These are phyloP conservation scores for Suillus placidus DNA, from an alignment of 768 basidiomycete genomes.

Conservation along the genomic window DNA sequence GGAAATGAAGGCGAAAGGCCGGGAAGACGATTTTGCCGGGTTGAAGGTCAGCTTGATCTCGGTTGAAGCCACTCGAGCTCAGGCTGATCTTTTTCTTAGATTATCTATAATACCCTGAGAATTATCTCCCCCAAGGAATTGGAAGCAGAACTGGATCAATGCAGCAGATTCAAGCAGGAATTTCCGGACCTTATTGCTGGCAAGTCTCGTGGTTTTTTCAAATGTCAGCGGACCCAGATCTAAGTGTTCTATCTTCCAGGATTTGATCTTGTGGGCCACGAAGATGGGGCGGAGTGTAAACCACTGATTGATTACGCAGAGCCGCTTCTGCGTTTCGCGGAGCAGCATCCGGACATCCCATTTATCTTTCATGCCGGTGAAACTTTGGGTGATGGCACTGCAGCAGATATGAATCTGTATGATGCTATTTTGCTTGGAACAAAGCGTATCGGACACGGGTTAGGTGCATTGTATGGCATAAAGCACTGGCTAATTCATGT, in stretches of 20 bases:
- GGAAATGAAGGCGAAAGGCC: slow-evolving; percentile 37
- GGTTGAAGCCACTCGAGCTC: background rate
- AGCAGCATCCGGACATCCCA: slow-evolving; percentile 43
- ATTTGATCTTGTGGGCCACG: slow-evolving; percentile 54
- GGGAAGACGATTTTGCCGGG: slow-evolving; percentile 45
- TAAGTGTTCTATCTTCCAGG: slow-evolving; percentile 25
- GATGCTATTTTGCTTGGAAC: slow-evolving; percentile 54
- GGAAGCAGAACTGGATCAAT: slow-evolving; percentile 46
- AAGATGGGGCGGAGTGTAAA: slow-evolving; percentile 36
- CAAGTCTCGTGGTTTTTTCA: slow-evolving; percentile 10
- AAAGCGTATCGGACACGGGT: slow-evolving; percentile 55
- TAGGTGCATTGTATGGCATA: slow-evolving; percentile 9
- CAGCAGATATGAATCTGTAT: slow-evolving; percentile 48
- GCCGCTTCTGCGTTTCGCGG: slow-evolving; percentile 41
- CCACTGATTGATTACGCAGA: slow-evolving; percentile 44
- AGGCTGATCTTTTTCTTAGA: slow-evolving; percentile 24
- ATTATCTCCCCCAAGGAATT: slow-evolving; percentile 39
- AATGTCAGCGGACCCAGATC: background rate
- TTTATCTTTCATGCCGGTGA: slow-evolving; percentile 55
- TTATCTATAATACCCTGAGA: slow-evolving; percentile 47
- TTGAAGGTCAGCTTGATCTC: slow-evolving; percentile 35
- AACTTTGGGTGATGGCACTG: slow-evolving; percentile 48
- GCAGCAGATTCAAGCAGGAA: slow-evolving; percentile 45
- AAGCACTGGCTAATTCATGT: background rate
- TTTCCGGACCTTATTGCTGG: slow-evolving; percentile 51